These are phyloP conservation scores for Paraglomus occultum DNA, from an alignment of 192 early-diverging fungal species.

Conservation along the genomic window DNA sequence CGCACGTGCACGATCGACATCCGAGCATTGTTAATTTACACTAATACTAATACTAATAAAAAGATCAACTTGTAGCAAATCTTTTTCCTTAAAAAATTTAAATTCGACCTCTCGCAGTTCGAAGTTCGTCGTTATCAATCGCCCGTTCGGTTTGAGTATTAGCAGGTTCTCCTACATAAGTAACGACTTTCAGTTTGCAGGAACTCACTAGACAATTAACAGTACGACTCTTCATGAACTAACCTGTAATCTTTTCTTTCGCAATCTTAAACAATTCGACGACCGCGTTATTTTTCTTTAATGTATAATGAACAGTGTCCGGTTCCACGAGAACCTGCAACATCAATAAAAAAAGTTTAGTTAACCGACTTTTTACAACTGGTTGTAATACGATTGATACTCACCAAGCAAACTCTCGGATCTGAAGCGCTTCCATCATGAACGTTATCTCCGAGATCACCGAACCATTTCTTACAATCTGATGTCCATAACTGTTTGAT, in stretches of 20 bases:
- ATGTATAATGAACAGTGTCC: slow-evolving; percentile 34
- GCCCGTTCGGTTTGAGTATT: too few species aligned
- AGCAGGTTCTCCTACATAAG: too few species aligned
- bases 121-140: too few species aligned
- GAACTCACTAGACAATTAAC: too few species aligned
- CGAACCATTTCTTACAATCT: slow-evolving; percentile 46
- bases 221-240: neutral
- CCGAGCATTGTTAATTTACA: too few species aligned
- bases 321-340: slow-evolving; percentile 40
- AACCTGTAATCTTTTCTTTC: slow-evolving; percentile 28
- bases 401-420: slow-evolving; percentile 41
- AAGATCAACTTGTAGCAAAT: too few species aligned
- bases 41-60: too few species aligned
- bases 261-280: slow-evolving; percentile 33
- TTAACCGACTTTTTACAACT: neutral
- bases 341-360: neutral
- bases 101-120: too few species aligned
- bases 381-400: neutral
- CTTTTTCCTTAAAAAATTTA: too few species aligned
- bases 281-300: slow-evolving; percentile 17
- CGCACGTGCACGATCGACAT: too few species aligned
- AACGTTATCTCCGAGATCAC: slow-evolving; percentile 44
- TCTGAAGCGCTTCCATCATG: slow-evolving; percentile 45
- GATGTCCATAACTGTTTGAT: slow-evolving; percentile 39
- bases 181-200: too few species aligned